Base-by-base conservation (phyloP, 208 protist species). In the Wallacemonas rigidus region DNA sequence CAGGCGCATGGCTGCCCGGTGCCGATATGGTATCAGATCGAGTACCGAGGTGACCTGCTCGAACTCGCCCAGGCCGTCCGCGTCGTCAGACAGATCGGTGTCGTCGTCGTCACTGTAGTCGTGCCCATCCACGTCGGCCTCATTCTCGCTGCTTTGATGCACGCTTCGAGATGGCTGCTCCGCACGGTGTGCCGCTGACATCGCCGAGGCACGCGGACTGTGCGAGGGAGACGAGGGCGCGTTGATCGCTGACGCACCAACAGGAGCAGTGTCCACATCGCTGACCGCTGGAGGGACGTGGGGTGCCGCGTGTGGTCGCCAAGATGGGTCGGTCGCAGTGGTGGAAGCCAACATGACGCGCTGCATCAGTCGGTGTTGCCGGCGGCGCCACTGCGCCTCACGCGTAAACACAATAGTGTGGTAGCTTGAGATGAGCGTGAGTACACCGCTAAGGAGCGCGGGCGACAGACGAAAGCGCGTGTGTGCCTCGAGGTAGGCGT, bases 401-500 rank as follows among this genome's bases (percentile, higher is more conserved):
- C 60, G 60, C 2, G 36, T 41, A 4, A 44, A n/a, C 8, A 65
- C 41, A 5, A 65, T 65, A 17, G 3, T 17, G 60, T 65, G 17
- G 60, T 65, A 65, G 60, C 17, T 17, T 6, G 60, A 45, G 12
- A 51, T 80, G 38, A 87, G 72, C 2, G 72, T 58, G 53, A 91
- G 50, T 14, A 91, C 67, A 11, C 81, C 81, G 67, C 86, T 89
- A 43, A 91, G 77, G 38, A 91, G 51, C 26, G 86, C 86, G 1
- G 86, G 86, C 17, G 83, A 89, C 61, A 83, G 77, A 1, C 72
- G 75, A 72, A 82, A 87, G 68, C 79, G 78, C 44, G 48, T 11
- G 55, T 82, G 80, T 9, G 74, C 72, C 43, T 72, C 77, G 4
- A 78, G 50, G 65, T 75, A 81, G 3, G 60, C 60, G 14, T 69